Percentiles rank a stretch among this genome's conserved stretches.
Evolutionary conservation across 1,284 basidiomycete genomes (phyloP).

Genomic region (Puccinia horiana): DNA sequence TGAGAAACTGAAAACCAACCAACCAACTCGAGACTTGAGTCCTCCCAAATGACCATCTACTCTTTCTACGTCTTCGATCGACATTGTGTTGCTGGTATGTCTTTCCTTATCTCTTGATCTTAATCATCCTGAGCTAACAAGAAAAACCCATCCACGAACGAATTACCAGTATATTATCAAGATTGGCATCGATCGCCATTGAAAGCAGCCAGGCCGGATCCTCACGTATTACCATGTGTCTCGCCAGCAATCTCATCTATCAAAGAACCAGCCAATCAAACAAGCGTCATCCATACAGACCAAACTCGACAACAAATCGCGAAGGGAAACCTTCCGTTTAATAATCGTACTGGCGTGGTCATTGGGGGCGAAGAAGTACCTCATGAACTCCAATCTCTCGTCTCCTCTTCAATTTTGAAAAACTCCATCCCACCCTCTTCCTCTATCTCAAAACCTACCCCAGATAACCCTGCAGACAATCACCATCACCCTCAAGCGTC

Average conservation of each 20-base stretch:
- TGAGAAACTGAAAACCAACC: too few species aligned
- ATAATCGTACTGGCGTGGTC: constrained; percentile 3
- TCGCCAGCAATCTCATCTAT: constrained; percentile 28
- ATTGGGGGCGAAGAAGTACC: constrained; percentile 41
- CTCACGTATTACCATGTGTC: constrained; percentile 41
- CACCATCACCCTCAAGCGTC: too few species aligned
- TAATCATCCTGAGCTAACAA: not conserved
- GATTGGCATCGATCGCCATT: constrained; percentile 47
- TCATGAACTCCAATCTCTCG: not conserved
- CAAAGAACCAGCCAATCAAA: not conserved
- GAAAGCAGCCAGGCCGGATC: constrained; percentile 33
- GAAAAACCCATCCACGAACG: too few species aligned
- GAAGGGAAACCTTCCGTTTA: constrained; percentile 26
- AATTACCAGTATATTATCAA: constrained; percentile 44
- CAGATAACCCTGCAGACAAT: not conserved
- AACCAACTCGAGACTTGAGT: not conserved
- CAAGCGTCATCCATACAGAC: not conserved
- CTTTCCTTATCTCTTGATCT: not conserved
- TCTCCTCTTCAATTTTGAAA: not conserved
- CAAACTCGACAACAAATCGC: constrained; percentile 26
- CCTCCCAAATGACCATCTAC: constrained; percentile 38
- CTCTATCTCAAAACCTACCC: not conserved
- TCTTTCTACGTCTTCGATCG: constrained; percentile 49
- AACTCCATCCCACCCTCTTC: constrained; percentile 9
- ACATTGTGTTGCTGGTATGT: constrained; percentile 39